Percentiles rank a stretch among this genome's conserved stretches.
Evolutionary conservation across 768 basidiomycete genomes (phyloP).

Genomic region (Kwoniella sp.): DNA sequence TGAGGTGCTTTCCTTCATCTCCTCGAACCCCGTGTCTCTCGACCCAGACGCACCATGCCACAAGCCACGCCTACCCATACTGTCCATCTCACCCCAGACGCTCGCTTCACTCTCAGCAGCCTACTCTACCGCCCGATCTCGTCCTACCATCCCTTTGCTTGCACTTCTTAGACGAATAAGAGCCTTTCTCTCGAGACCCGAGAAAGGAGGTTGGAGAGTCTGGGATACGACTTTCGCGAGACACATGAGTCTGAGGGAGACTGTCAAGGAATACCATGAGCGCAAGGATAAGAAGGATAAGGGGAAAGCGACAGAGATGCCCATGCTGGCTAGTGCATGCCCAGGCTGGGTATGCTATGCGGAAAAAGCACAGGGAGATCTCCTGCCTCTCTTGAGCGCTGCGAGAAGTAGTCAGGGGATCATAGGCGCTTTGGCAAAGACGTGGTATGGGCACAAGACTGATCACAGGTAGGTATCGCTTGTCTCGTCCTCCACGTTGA

Average conservation of each 20-base stretch:
- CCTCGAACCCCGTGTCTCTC: conserved; percentile 57
- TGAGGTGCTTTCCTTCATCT: conserved; percentile 81
- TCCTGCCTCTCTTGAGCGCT: conserved; percentile 83
- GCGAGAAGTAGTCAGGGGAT: conserved; percentile 93
- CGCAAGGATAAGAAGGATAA: conserved; percentile 59
- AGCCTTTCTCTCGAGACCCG: conserved; percentile 44
- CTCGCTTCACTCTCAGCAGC: conserved; percentile 76
- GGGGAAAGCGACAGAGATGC: conserved; percentile 60
- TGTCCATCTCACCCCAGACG: conserved; percentile 87
- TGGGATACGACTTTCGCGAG: conserved; percentile 95
- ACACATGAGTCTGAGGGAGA: conserved; percentile 80
- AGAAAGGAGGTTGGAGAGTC: conserved; percentile 59
- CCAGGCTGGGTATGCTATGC: conserved; percentile 99
- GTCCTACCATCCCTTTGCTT: conserved; percentile 60
- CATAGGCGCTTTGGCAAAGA: conserved; percentile 91
- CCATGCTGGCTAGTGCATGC: conserved; percentile 94
- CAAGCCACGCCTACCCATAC: conserved; percentile 60
- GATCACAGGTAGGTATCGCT: conserved; percentile 65
- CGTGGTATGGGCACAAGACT: conserved; percentile 74
- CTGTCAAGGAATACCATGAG: conserved; percentile 77
- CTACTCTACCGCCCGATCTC: conserved; percentile 53
- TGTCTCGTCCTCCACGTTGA: not conserved
- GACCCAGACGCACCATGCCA: conserved; percentile 20
- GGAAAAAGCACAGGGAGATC: conserved; percentile 92
- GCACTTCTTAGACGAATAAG: conserved; percentile 65